phyloP scores from a whole-genome alignment of 2,329 filamentous ascomycete species.

The Sphaerulina vaccinii region DNA sequence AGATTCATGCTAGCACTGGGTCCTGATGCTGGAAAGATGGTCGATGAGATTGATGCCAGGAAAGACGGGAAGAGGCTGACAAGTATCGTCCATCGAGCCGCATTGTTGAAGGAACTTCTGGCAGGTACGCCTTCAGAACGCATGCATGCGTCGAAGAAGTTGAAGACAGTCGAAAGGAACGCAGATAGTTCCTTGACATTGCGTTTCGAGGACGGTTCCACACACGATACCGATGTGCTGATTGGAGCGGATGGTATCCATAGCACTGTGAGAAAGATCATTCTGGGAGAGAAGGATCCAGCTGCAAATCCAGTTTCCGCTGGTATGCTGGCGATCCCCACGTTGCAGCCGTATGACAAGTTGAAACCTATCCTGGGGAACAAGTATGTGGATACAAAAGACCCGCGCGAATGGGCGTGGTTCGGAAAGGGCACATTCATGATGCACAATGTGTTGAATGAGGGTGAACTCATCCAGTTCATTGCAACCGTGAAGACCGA shows the following conservation, averaged over 20 bases:
- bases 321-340: conserved; percentile 13
- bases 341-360: conserved; percentile 18
- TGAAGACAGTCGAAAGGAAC: conserved; percentile 3
- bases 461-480: conserved; percentile 16
- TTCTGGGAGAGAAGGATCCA: conserved; percentile 18
- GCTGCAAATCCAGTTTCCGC: conserved; percentile 13
- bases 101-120: conserved; percentile 17
- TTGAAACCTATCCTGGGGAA: conserved; percentile 14
- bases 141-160: conserved; percentile 22
- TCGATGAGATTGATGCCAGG: conserved; percentile 15
- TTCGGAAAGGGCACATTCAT: conserved; percentile 17
- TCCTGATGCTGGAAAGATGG: conserved; percentile 13
- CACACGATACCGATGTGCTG: conserved; percentile 11
- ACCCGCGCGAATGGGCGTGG: conserved; percentile 17
- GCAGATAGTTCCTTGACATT: conserved; percentile 7
- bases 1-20: conserved; percentile 12
- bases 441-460: conserved; percentile 19
- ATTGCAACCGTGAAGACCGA: conserved; percentile 13
- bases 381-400: conserved; percentile 10
- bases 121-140: conserved; percentile 8
- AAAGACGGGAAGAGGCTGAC: conserved; percentile 17
- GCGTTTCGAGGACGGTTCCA: conserved; percentile 10
- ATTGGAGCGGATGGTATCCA: conserved; percentile 22
- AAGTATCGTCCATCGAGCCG: conserved; percentile 20
- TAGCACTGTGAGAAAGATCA: conserved; percentile 12